Evolutionary conservation across 495 filamentous ascomycete species (phyloP), one percentile per base, ranked within the genome.

Genomic region (Barbatosphaeria neglecta): DNA sequence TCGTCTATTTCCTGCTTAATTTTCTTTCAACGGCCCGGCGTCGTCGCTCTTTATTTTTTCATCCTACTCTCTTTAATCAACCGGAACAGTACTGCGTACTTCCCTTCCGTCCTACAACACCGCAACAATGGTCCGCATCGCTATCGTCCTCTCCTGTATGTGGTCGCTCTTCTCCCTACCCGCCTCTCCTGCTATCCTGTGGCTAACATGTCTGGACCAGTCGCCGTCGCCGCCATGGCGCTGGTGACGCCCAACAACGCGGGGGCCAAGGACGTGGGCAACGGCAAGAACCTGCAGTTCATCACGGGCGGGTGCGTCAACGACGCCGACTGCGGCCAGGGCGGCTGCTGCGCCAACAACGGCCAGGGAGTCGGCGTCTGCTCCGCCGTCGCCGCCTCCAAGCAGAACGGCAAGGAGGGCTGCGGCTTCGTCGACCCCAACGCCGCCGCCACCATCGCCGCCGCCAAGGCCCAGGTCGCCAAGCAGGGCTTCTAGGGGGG

Each of bases 281-380:
- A 66, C 44, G 74, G 72, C 45, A 67, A 67, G 37, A 72, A 64
- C 16, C 48, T 60, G 17, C 73, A 76, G 54, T 78, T 74, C 62
- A 72, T 74, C 50, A 70, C 71, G 25, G 60, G 60, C 23, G 67
- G 72, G 38, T 74, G 71, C 48, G 65, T 67, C 39, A 66, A 67
- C 23, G 61, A 68, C 42, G 64, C 67, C 35, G 64, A 72, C 46
- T 72, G 68, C 59, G 42, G 38, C 31, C 31, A 35, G 19, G 63
- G 60, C 15, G 62, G 46, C n/a, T 72, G 68, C 59, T 72, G 68
- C 48, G 66, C 68, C 41, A 56, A 64, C 52, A 50, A 45, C 41
- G 50, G 58, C 45, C 46, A 52, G 49, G 50, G 50, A 17, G 53
- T 50, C 40, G 65, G 67, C 42, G 59, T 70, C 22, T 70, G 67